Percentiles rank a stretch among this genome's conserved stretches.
These are phyloP conservation scores for Lactuca saligna DNA, from an alignment of 129 eudicot species.

Conservation along the genomic window DNA sequence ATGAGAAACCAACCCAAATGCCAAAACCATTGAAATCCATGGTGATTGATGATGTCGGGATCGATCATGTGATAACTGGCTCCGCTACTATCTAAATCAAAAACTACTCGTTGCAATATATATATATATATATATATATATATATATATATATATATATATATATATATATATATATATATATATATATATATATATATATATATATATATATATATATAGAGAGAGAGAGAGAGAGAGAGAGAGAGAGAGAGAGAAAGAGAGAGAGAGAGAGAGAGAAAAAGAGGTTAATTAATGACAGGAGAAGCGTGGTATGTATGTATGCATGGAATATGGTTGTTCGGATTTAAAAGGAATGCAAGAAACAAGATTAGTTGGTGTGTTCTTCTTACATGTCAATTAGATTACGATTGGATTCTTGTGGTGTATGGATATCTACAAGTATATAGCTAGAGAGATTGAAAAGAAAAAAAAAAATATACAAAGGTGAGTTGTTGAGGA, in stretches of 20 bases:
- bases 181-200: too few relatives aligned
- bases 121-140: too few relatives aligned
- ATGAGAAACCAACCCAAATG: constrained; percentile 23
- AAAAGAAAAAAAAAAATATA: neutral
- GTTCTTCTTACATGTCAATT: constrained; percentile 30
- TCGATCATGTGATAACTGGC: too few relatives aligned
- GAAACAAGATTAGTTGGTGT: constrained; percentile 28
- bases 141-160: too few relatives aligned
- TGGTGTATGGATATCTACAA: too few relatives aligned
- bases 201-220: too few relatives aligned
- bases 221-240: too few relatives aligned
- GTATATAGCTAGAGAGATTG: neutral
- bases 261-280: neutral
- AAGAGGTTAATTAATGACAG: constrained; percentile 34
- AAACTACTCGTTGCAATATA: neutral
- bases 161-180: too few relatives aligned
- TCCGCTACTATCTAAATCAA: neutral
- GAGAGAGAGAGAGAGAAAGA: too few relatives aligned
- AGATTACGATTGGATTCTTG: neutral
- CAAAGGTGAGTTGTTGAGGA: constrained; percentile 36
- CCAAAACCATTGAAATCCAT: constrained; percentile 28
- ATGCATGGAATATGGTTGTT: neutral
- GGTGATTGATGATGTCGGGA: neutral
- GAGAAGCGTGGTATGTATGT: constrained; percentile 21
- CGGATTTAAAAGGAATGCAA: neutral